A percentile compares a stretch with the other conserved stretches of the same genome.
These are phyloP conservation scores for Boletus edulis DNA, from an alignment of 768 basidiomycete species.

Conservation along the genomic window DNA sequence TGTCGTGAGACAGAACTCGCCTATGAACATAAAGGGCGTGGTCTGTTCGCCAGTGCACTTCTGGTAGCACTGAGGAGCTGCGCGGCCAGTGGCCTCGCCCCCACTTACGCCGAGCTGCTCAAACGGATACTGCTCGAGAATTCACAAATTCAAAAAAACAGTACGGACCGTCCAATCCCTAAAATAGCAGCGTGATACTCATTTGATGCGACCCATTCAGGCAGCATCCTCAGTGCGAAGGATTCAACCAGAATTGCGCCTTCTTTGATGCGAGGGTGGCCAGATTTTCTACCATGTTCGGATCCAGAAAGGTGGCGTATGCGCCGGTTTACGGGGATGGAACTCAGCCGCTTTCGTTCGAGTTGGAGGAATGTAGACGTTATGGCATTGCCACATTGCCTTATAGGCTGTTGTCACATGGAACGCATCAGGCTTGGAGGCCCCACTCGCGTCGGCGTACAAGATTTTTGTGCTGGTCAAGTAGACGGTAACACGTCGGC, in stretches of 20 bases:
- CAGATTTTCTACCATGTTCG: conserved; percentile 4
- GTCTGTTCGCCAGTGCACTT: conserved; percentile 27
- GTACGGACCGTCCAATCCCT: conserved; percentile 13
- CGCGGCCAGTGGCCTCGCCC: conserved; percentile 23
- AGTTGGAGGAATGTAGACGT: too few relatives aligned
- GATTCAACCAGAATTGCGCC: conserved; percentile 17
- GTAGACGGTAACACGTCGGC: too few relatives aligned
- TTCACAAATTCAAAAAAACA: background rate
- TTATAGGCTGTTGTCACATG: too few relatives aligned
- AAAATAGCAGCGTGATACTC: background rate
- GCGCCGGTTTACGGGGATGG: too few relatives aligned
- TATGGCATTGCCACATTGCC: too few relatives aligned
- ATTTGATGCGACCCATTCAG: conserved; percentile 1
- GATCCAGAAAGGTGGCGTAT: background rate
- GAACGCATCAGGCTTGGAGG: too few relatives aligned
- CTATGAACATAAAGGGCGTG: conserved; percentile 18
- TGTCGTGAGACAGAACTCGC: conserved; percentile 38
- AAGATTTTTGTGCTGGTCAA: too few relatives aligned
- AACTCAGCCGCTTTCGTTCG: too few relatives aligned
- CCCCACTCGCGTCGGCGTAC: too few relatives aligned
- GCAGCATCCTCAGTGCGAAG: conserved; percentile 32
- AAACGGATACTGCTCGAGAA: conserved; percentile 10
- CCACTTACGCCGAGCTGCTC: conserved; percentile 25
- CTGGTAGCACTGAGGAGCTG: conserved; percentile 6
- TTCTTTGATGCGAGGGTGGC: conserved; percentile 21